Evolutionary conservation across 768 basidiomycete genomes (phyloP).

Genomic region (Phallus indusiatus): DNA sequence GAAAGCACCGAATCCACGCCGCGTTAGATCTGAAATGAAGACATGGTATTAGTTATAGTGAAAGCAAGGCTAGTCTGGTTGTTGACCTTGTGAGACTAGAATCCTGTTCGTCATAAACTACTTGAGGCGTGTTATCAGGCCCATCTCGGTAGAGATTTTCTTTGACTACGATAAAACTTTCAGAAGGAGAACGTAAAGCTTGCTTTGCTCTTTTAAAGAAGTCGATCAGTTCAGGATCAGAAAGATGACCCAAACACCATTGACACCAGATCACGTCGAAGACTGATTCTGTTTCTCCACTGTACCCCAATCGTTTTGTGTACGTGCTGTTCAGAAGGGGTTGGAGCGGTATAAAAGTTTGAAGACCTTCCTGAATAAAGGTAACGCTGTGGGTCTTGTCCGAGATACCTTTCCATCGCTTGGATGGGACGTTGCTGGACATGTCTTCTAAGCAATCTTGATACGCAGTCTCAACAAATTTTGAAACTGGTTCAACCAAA

Average conservation of each 20-base stretch:
- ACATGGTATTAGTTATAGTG: neutral
- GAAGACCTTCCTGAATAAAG: constrained; percentile 71
- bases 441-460: neutral
- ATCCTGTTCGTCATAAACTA: constrained; percentile 75
- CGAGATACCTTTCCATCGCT: constrained; percentile 57
- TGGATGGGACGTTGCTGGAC: neutral
- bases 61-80: neutral
- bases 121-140: constrained; percentile 37
- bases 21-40: constrained; percentile 56
- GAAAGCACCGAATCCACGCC: constrained; percentile 73
- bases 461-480: constrained; percentile 70
- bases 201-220: constrained; percentile 61
- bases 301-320: constrained; percentile 60
- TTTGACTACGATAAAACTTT: constrained; percentile 76
- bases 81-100: constrained; percentile 79
- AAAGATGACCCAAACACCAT: constrained; percentile 91
- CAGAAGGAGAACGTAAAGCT: constrained; percentile 41
- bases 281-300: constrained; percentile 38
- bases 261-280: constrained; percentile 97
- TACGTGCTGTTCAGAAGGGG: constrained; percentile 34
- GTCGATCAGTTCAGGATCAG: constrained; percentile 60
- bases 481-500: constrained; percentile 77
- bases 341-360: constrained; percentile 65
- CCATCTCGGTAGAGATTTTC: constrained; percentile 75
- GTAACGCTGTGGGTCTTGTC: constrained; percentile 61